A percentile compares a stretch with the other conserved stretches of the same genome.
Evolutionary conservation across 1,284 basidiomycete genomes (phyloP).

Genomic region (Microbotryum intermedium): DNA sequence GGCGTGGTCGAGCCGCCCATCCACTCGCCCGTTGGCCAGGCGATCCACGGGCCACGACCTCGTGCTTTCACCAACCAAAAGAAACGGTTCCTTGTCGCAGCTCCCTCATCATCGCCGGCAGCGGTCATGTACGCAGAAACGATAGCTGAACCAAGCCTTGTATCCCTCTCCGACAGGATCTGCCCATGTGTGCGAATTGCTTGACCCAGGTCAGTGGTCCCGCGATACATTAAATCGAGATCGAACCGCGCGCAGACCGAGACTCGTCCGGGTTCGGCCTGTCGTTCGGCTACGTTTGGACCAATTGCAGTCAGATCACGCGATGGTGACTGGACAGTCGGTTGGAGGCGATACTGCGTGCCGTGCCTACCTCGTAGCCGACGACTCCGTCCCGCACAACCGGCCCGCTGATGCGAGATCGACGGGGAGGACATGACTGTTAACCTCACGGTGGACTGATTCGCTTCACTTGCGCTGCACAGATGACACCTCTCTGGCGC

Average conservation of each 20-base stretch:
- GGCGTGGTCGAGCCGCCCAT: background rate
- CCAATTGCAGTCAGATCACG: background rate
- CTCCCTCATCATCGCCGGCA: background rate
- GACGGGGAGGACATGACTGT: background rate
- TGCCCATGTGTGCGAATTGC: conserved; percentile 32
- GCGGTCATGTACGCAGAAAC: background rate
- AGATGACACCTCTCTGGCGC: conserved; percentile 38
- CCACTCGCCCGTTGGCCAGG: background rate
- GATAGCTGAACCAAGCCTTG: background rate
- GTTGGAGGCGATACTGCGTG: background rate
- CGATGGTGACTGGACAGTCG: background rate
- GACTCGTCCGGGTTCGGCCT: no score
- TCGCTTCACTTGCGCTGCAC: background rate
- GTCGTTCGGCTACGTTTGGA: background rate
- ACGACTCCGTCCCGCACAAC: background rate
- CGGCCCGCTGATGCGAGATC: background rate
- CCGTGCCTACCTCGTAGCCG: background rate
- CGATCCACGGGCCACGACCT: background rate
- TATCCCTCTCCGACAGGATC: conserved; percentile 7
- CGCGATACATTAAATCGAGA: background rate
- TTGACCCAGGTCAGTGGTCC: conserved; percentile 23
- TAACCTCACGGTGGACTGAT: background rate
- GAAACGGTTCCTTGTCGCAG: no score
- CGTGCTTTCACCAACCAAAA: no score
- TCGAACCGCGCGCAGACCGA: background rate